Base-by-base conservation (phyloP, 352 stramenopile species). In the Hyaloperonospora arabidopsidis region DNA sequence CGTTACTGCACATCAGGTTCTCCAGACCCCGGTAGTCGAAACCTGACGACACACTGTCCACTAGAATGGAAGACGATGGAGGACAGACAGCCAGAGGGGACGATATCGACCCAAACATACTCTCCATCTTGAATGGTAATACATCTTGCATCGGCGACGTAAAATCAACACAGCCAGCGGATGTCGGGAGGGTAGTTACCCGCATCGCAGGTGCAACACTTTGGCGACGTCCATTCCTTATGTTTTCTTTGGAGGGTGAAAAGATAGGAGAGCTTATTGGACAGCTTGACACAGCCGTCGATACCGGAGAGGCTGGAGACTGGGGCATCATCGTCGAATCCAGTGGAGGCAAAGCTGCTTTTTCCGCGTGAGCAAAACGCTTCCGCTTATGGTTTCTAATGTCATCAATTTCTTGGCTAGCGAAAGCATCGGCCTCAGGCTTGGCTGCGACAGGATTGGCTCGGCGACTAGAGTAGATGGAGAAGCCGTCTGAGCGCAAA, bases 391-490 rank as follows among this genome's bases (percentile, higher is more conserved):
- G 45, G 13, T 67, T 47, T 36, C 76, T 68, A 45, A 77, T 68
- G 32, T 85, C 72, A 6, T 49, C 39, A 10, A 35, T 51, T 22
- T 65, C 54, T 0, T 79, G 55, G 29, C 79, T 74, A 25, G 87
- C 72, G 38, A 82, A 86, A 7, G 61, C 52, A 43, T 87, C 76
- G 0, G 63, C 49, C n/a, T 87, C 77, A 4, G 70, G 57, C 47
- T 85, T 84, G 17, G 80, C 61, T 19, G 50, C n/a, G 1, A 74
- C 74, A 52, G 87, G 74, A 45, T 77, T 85, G 25, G 80, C 80
- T 59, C 80, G 70, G 28, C 81, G 73, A 43, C 79, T 89, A 13
- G 81, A 91, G 54, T 86, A 89, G 49, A 91, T 88, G 4, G 78
- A 84, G 32, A 91, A 91, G 1, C 67, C 63, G 18, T 91, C 81